A percentile compares a stretch with the other conserved stretches of the same genome.
These are phyloP conservation scores for Boechera stricta DNA, from an alignment of 345 rosid species.

Conservation along the genomic window DNA sequence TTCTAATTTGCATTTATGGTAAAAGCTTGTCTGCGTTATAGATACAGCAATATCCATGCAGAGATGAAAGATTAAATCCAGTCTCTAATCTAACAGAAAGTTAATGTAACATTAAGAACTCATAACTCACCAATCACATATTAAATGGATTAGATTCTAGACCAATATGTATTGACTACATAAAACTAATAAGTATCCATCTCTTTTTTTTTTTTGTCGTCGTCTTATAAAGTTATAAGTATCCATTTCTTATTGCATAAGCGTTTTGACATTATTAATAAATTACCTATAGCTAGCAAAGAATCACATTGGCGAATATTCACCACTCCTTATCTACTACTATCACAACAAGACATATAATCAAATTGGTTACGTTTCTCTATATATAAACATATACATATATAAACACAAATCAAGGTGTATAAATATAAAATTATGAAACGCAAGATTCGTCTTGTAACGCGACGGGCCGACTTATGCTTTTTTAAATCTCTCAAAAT, in stretches of 20 bases:
- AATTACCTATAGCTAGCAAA: background rate
- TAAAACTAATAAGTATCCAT: constrained; percentile 7
- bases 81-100: background rate
- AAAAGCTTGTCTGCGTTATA: constrained; percentile 1
- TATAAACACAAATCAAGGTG: constrained; percentile 20
- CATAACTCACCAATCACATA: constrained; percentile 12
- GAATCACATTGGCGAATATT: constrained; percentile 44
- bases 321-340: constrained; percentile 45
- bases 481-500: constrained; percentile 10
- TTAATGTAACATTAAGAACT: background rate
- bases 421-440: constrained; percentile 14
- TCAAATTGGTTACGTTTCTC: constrained; percentile 36
- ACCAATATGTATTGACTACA: constrained; percentile 13
- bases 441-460: constrained; percentile 64
- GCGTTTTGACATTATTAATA: background rate
- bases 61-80: background rate
- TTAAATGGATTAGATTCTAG: constrained; percentile 18
- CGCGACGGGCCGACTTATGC: constrained; percentile 86
- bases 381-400: background rate
- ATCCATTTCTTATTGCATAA: background rate
- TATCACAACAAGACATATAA: constrained; percentile 28
- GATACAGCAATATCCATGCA: background rate
- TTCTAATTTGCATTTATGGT: background rate
- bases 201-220: background rate
- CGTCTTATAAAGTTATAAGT: background rate